Conservation (phyloP, 2,329 filamentous ascomycete genomes). For the Byssochlamys sp. region DNA sequence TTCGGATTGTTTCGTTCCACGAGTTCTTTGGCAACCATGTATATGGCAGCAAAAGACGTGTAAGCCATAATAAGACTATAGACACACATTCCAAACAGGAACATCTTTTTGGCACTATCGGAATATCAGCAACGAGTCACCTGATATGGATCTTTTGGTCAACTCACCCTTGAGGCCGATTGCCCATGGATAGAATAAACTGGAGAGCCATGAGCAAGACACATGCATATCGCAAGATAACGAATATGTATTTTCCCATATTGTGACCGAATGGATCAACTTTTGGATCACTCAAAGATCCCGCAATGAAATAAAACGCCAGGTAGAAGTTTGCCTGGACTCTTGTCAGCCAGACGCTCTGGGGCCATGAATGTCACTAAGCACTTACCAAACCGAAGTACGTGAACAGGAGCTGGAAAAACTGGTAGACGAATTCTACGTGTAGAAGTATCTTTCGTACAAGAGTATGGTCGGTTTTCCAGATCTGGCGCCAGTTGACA, state of each 20-base stretch:
- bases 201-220: constrained; percentile 84
- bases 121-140: background rate
- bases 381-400: constrained; percentile 70
- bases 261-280: constrained; percentile 87
- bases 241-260: constrained; percentile 76
- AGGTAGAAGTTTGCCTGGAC: constrained; percentile 85
- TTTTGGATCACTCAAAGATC: constrained; percentile 66
- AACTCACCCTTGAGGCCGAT: constrained; percentile 72
- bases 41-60: constrained; percentile 79
- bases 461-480: constrained; percentile 82
- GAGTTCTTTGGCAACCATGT: constrained; percentile 79
- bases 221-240: constrained; percentile 72
- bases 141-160: background rate
- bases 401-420: constrained; percentile 84
- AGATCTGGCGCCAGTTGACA: constrained; percentile 87
- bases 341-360: constrained; percentile 7
- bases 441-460: constrained; percentile 83
- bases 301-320: constrained; percentile 95
- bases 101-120: constrained; percentile 66
- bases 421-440: constrained; percentile 91
- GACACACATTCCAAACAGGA: constrained; percentile 76
- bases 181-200: constrained; percentile 93
- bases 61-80: constrained; percentile 93
- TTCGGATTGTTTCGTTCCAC: constrained; percentile 37
- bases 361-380: background rate